Evolutionary conservation across 2,329 filamentous ascomycete genomes (phyloP), one percentile per base, ranked within the genome.

Genomic region (Neobulgaria alba): DNA sequence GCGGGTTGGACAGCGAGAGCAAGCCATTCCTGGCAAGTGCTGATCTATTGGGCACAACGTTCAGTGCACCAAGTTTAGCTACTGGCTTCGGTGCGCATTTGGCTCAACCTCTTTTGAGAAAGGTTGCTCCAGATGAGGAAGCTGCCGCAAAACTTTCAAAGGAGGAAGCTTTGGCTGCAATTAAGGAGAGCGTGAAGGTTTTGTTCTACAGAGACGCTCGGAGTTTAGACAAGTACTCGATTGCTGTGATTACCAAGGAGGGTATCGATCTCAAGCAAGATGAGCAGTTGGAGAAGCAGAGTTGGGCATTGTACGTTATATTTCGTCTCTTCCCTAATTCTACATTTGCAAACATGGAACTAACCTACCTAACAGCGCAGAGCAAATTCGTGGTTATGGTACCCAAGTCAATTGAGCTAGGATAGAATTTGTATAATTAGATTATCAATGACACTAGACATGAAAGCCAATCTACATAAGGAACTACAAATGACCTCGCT

Each of bases 121-220:
- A 77, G 56, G 67, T 83, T 56, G 86, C 87, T 47, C 86, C 87
- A 17, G 87, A 95, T 55, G 92, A 96, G 64, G 82, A 77, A 55
- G 70, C 85, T 31, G 79, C 84, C 23, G 71, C 77, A 55, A 69
- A 77, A 45, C 71, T 96, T 50, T 79, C 71, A 30, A 75, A 78
- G 61, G 89, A 95, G 57, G 65, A 85, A 61, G 92, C 92, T 36
- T 71, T 95, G 46, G 70, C 82, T 43, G 75, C 87, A 30, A 67
- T 98, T 60, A 84, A 84, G 70, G 85, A 95, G 68, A 95, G 88
- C 66, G 89, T 98, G 85, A 96, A 96, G 76, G 90, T 96, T 39
- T 73, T 98, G 46, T 98, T 85, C 71, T 98, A 98, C 72, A 78
- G 92, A 57, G 92, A 98, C 67, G 92, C 92, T 33, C 80, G 92